These are phyloP conservation scores for Diplocarpon mali DNA, from an alignment of 2,329 filamentous ascomycete species.

Conservation along the genomic window DNA sequence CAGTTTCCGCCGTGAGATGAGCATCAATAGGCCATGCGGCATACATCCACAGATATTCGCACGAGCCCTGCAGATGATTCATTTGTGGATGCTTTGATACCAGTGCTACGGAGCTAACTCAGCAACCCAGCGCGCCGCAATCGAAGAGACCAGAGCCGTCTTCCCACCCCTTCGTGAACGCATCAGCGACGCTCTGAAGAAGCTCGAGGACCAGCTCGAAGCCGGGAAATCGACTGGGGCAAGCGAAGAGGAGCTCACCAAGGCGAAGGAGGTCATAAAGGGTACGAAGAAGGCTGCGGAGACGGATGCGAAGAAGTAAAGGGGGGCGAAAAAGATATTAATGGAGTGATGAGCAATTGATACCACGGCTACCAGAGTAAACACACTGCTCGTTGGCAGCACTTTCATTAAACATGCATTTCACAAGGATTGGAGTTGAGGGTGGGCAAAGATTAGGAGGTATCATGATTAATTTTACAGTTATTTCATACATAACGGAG, in stretches of 20 bases:
- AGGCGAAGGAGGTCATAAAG: slow-evolving; percentile 36
- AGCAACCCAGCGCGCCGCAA: slow-evolving; percentile 34
- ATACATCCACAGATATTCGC: background rate
- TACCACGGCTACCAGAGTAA: slow-evolving; percentile 5
- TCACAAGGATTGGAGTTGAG: too few relatives aligned
- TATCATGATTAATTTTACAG: slow-evolving; percentile 13
- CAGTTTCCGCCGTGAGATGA: background rate
- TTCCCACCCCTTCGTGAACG: slow-evolving; percentile 62
- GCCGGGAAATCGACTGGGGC: slow-evolving; percentile 39
- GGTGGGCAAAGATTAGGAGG: slow-evolving; percentile 7
- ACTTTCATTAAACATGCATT: too few relatives aligned
- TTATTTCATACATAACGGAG: too few relatives aligned
- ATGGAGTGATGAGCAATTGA: slow-evolving; percentile 2
- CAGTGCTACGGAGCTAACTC: slow-evolving; percentile 1
- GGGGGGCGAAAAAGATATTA: background rate
- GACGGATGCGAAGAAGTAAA: background rate
- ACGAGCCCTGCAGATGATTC: background rate
- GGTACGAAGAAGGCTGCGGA: slow-evolving; percentile 34
- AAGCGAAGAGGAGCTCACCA: slow-evolving; percentile 37
- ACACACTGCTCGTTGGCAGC: too few relatives aligned
- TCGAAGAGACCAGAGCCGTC: slow-evolving; percentile 80
- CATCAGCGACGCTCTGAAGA: slow-evolving; percentile 59
- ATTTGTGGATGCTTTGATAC: background rate
- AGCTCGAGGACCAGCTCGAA: slow-evolving; percentile 67
- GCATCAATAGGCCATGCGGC: background rate